Conservation (phyloP, 2,329 filamentous ascomycete genomes). For the Falciphora oryzae region DNA sequence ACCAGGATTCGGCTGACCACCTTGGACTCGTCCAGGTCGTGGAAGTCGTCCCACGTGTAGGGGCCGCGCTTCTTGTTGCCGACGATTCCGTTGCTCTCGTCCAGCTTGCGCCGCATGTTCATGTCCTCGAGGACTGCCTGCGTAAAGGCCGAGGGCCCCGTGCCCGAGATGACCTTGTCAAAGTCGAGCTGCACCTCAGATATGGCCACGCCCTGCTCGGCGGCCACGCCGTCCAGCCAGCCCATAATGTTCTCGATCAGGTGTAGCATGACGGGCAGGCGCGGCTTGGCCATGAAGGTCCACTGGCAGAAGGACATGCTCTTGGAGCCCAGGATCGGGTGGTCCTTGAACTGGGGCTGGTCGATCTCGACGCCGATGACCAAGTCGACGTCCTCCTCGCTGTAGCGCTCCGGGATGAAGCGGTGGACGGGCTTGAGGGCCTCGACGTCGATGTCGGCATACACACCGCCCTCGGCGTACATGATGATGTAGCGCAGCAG, state of each 20-base stretch:
- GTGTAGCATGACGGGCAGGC: conserved; percentile 60
- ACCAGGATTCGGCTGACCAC: conserved; percentile 60
- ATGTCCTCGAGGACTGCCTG: conserved; percentile 59
- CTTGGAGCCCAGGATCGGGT: conserved; percentile 62
- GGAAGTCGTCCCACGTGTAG: conserved; percentile 59
- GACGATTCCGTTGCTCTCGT: not conserved
- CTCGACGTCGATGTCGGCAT: conserved; percentile 39
- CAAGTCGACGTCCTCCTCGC: conserved; percentile 61
- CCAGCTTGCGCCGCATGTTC: conserved; percentile 28
- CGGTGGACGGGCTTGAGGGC: conserved; percentile 32
- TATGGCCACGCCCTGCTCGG: conserved; percentile 52
- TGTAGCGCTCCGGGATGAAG: conserved; percentile 59
- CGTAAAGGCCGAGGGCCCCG: conserved; percentile 66
- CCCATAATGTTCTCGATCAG: conserved; percentile 63
- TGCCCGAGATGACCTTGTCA: conserved; percentile 68
- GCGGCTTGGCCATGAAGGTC: conserved; percentile 67
- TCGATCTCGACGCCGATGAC: conserved; percentile 68
- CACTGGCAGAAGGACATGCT: conserved; percentile 69
- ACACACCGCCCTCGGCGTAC: conserved; percentile 58
- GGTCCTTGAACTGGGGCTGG: conserved; percentile 57
- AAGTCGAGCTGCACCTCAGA: conserved; percentile 61
- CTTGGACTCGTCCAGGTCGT: conserved; percentile 60
- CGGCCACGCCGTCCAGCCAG: conserved; percentile 57
- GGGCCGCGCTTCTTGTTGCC: conserved; percentile 22
- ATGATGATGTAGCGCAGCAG: conserved; percentile 61